These are phyloP conservation scores for Colletotrichum spinosum DNA, from an alignment of 2,329 filamentous ascomycete species.

Conservation along the genomic window DNA sequence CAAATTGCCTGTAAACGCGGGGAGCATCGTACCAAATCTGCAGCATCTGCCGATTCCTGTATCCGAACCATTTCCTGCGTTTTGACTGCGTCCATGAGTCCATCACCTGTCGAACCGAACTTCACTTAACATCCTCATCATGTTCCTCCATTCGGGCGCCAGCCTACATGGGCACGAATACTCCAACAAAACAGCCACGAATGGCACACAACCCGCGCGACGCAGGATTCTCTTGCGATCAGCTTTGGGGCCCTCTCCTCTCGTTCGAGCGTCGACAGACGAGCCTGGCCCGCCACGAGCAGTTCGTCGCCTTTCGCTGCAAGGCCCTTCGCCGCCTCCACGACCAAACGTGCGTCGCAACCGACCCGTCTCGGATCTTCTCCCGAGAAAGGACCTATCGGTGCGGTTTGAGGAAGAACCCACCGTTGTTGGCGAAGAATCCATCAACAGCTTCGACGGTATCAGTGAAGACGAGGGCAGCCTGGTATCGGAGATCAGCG, in stretches of 20 bases:
- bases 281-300: slow-evolving; percentile 13
- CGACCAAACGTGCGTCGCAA: slow-evolving; percentile 39
- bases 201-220: slow-evolving; percentile 44
- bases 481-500: slow-evolving; percentile 60
- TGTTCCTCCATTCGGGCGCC: slow-evolving; percentile 71
- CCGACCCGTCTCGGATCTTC: slow-evolving; percentile 52
- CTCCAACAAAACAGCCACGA: slow-evolving; percentile 52
- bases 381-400: slow-evolving; percentile 53
- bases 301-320: slow-evolving; percentile 26
- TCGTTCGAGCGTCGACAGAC: slow-evolving; percentile 21
- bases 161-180: slow-evolving; percentile 72
- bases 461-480: slow-evolving; percentile 63
- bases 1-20: slow-evolving; percentile 14
- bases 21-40: slow-evolving; percentile 13
- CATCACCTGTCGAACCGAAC: neutral
- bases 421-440: slow-evolving; percentile 40
- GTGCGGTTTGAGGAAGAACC: slow-evolving; percentile 60
- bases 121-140: slow-evolving; percentile 44
- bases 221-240: slow-evolving; percentile 56
- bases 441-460: slow-evolving; percentile 37
- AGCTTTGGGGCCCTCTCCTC: slow-evolving; percentile 46
- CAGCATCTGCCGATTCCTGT: neutral
- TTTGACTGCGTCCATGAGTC: slow-evolving; percentile 13
- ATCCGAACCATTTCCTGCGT: neutral
- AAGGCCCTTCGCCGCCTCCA: slow-evolving; percentile 23